Conservation (phyloP, 176 grass and related monocot genomes). For the Cenchrus fungigraminus region DNA sequence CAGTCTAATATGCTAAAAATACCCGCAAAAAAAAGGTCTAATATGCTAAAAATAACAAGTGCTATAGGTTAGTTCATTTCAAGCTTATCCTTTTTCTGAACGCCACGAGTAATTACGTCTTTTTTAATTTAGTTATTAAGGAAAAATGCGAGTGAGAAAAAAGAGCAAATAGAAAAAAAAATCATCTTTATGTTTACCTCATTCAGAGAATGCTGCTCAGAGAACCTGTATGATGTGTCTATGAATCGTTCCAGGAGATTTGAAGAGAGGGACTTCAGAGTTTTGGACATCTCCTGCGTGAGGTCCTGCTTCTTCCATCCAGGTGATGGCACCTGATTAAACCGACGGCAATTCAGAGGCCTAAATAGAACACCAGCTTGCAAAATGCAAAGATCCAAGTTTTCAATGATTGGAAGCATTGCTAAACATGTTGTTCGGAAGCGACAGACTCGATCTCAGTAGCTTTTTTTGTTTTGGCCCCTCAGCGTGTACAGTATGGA, state of each 20-base stretch:
- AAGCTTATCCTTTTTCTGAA: not conserved
- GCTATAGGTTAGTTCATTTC: not conserved
- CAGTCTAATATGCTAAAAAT: not conserved
- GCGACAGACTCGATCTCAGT: not conserved
- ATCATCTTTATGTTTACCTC: slow-evolving; percentile 13
- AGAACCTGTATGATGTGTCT: slow-evolving; percentile 32
- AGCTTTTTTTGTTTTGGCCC: too few relatives aligned
- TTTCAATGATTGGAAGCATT: not conserved
- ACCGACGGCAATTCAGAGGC: not conserved
- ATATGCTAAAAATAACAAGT: not conserved
- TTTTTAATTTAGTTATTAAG: not conserved
- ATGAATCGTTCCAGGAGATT: slow-evolving; percentile 10
- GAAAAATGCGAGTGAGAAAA: not conserved
- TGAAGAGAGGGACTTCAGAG: slow-evolving; percentile 25
- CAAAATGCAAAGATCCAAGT: too few relatives aligned
- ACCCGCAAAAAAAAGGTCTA: too few relatives aligned
- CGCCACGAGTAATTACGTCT: not conserved
- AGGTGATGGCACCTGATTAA: not conserved
- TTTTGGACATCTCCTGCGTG: not conserved
- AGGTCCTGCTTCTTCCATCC: slow-evolving; percentile 29
- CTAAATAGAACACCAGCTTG: not conserved
- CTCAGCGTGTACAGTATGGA: too few relatives aligned
- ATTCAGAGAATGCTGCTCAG: slow-evolving; percentile 24
- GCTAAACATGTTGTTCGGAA: not conserved
- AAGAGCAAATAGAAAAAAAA: not conserved